Evolutionary conservation across 2,329 filamentous ascomycete genomes (phyloP).

Genomic region (Cladobotryum mycophilum): DNA sequence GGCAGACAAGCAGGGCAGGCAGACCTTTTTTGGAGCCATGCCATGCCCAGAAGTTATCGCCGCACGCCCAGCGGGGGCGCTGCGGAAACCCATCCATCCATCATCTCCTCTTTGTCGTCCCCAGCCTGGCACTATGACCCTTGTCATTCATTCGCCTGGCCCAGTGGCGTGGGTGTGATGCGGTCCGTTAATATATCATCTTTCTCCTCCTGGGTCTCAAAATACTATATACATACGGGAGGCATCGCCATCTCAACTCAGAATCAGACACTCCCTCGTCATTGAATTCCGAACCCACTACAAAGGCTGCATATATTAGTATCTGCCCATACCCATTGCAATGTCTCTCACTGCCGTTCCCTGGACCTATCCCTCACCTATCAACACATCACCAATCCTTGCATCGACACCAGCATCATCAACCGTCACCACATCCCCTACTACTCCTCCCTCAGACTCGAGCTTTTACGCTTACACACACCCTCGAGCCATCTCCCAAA

Average conservation of each 20-base stretch:
- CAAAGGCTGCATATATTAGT: background rate
- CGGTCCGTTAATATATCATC: background rate
- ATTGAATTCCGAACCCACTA: background rate
- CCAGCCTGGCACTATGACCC: background rate
- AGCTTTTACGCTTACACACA: constrained; percentile 1
- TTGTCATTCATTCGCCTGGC: background rate
- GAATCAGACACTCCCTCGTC: background rate
- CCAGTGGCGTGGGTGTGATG: background rate
- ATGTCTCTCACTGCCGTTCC: constrained; percentile 10
- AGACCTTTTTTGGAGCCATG: background rate
- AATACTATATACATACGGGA: background rate
- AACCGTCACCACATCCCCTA: background rate
- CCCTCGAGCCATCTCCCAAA: background rate
- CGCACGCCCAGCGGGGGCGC: background rate
- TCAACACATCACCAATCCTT: constrained; percentile 3
- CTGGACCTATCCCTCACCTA: constrained; percentile 10
- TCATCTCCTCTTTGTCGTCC: no score
- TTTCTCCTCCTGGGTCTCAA: no score
- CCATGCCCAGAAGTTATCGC: background rate
- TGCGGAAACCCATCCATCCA: background rate
- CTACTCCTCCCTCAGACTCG: constrained; percentile 3
- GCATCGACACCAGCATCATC: background rate
- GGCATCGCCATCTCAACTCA: constrained; percentile 1
- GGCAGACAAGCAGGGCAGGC: no score
- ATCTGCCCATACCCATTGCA: background rate